Evolutionary conservation across 2,329 filamentous ascomycete species (phyloP).

Genomic region (Proliferodiscus dingleyae): DNA sequence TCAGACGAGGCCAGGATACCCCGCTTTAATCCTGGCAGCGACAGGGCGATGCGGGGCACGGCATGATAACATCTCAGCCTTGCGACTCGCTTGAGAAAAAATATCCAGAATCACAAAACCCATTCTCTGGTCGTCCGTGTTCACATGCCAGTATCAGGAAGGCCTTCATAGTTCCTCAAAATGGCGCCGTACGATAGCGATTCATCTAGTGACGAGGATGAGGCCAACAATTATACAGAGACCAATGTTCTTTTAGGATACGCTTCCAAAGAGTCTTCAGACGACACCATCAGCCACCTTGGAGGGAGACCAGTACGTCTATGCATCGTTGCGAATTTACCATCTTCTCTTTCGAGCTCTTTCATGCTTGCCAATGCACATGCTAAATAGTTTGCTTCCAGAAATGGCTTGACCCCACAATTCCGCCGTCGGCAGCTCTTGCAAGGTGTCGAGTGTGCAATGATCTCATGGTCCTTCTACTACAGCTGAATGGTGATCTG

Average conservation of each 20-base stretch:
- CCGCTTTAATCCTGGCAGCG: too few relatives aligned
- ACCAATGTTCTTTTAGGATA: slow-evolving; percentile 91
- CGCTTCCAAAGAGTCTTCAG: slow-evolving; percentile 65
- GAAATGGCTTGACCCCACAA: slow-evolving; percentile 77
- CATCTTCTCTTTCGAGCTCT: background rate
- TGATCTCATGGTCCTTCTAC: slow-evolving; percentile 72
- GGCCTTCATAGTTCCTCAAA: background rate
- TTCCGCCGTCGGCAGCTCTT: slow-evolving; percentile 67
- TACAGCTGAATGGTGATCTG: slow-evolving; percentile 88
- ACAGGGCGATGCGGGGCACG: too few relatives aligned
- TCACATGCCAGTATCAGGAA: slow-evolving; percentile 1
- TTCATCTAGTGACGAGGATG: slow-evolving; percentile 66
- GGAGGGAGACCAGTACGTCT: slow-evolving; percentile 75
- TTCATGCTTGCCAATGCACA: background rate
- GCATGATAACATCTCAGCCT: background rate
- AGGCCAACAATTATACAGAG: slow-evolving; percentile 64
- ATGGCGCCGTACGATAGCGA: slow-evolving; percentile 87
- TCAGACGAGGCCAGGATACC: too few relatives aligned
- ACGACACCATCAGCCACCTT: slow-evolving; percentile 81
- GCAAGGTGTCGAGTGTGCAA: slow-evolving; percentile 87
- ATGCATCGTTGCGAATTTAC: background rate
- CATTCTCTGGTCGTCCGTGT: background rate
- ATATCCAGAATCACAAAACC: background rate
- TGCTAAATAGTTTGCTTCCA: slow-evolving; percentile 32
- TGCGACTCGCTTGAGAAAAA: slow-evolving; percentile 1